Base-by-base conservation (phyloP, 495 filamentous ascomycete genomes). In the Penicillium diatomitis region DNA sequence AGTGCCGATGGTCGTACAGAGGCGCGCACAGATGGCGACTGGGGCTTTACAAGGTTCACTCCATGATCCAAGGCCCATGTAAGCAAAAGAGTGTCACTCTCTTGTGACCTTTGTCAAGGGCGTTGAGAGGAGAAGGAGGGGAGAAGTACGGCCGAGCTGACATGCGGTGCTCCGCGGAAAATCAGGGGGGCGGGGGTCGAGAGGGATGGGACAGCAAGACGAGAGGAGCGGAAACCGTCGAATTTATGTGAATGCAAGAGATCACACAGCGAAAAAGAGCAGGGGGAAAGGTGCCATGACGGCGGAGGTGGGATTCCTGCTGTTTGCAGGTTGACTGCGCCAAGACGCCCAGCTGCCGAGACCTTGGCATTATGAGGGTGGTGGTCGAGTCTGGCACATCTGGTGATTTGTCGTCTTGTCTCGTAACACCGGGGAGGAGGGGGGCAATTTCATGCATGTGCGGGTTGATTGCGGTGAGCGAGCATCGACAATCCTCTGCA, bases 321-420 rank as follows among this genome's bases (percentile, higher is more conserved):
- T 55, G 50, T 53, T 61, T 65, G 58, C 57, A 60, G 54, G 44
- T 32, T 48, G 51, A 54, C 56, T 55, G 40, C 60, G 69, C 69
- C 69, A 72, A 72, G 69, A 49, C 59, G 69, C 68, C 66, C 62
- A 69, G 68, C 57, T 65, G 67, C 69, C 67, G 65, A 70, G 67
- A 56, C 59, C 69, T 72, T 69, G 67, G 69, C 65, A 64, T 64
- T 46, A 27, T 32, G 45, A 61, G 47, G n/a, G n/a, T n/a, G n/a
- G n/a, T n/a, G 44, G 44, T 55, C 47, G 47, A 49, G 40, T 27
- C 32, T 38, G 34, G 44, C 10, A 20, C 12, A 10, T 12, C 11
- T 43, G 29, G 41, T 33, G 27, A 32, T 42, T 27, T n/a, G 11
- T 30, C 28, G 40, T 42, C n/a, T n/a, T n/a, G n/a, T n/a, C n/a